A percentile compares a stretch with the other conserved stretches of the same genome.
phyloP scores from a whole-genome alignment of 352 stramenopile species.

The Blastocystis hominis region DNA sequence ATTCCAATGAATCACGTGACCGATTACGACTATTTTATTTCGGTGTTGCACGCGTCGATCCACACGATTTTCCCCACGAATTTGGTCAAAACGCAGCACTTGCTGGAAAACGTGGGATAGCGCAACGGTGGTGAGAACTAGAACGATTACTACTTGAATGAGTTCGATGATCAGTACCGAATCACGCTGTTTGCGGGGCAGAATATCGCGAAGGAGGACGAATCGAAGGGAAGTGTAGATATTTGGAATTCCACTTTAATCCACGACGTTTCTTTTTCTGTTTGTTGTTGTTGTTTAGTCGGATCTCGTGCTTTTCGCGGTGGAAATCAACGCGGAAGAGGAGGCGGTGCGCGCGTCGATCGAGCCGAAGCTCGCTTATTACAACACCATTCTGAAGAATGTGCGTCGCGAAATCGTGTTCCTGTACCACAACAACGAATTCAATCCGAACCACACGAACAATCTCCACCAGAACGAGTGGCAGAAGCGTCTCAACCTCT shows the following conservation, averaged over 20 bases:
- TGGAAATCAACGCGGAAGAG: conserved; percentile 29
- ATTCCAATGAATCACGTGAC: conserved; percentile 21
- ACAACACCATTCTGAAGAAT: background rate
- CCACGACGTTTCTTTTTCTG: background rate
- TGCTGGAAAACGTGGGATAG: background rate
- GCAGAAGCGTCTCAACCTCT: conserved; percentile 30
- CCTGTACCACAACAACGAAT: conserved; percentile 49
- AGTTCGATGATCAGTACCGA: conserved; percentile 19
- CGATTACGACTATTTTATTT: conserved; percentile 42
- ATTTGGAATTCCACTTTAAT: conserved; percentile 31
- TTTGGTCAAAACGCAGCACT: conserved; percentile 13
- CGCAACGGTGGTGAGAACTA: background rate
- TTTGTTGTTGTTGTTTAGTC: background rate
- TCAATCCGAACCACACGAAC: conserved; percentile 52
- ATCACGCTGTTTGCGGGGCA: conserved; percentile 29
- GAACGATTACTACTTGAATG: conserved; percentile 51
- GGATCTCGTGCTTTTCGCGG: conserved; percentile 24
- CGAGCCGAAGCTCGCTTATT: background rate
- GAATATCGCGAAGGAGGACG: background rate
- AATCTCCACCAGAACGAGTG: conserved; percentile 44
- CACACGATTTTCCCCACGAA: conserved; percentile 14
- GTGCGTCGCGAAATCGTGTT: conserved; percentile 55
- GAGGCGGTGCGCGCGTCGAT: background rate
- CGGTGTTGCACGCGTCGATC: background rate
- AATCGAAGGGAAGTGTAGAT: background rate